A percentile compares a stretch with the other conserved stretches of the same genome.
phyloP scores from a whole-genome alignment of 345 rosid species.

The Citrus unshiu region DNA sequence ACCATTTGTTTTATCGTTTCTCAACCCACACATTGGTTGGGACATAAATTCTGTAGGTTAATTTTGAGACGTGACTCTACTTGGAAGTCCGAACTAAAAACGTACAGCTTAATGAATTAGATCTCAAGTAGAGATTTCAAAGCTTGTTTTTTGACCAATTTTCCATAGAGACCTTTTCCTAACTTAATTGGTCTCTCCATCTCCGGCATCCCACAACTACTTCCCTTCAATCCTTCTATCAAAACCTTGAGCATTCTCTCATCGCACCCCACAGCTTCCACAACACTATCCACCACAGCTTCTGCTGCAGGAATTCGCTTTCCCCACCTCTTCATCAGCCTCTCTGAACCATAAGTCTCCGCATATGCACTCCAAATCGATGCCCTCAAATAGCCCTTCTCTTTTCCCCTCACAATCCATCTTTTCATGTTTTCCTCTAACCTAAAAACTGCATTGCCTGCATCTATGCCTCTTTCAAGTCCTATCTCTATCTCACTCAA shows the following conservation, averaged over 20 bases:
- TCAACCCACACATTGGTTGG: too few species aligned
- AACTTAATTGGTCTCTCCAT: slow-evolving; percentile 49
- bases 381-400: slow-evolving; percentile 74
- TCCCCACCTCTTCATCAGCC: slow-evolving; percentile 61
- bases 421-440: slow-evolving; percentile 75
- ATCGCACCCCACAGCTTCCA: slow-evolving; percentile 61
- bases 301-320: slow-evolving; percentile 57
- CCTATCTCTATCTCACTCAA: slow-evolving; percentile 50
- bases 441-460: slow-evolving; percentile 44
- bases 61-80: too few species aligned
- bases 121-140: slow-evolving; percentile 52
- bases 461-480: slow-evolving; percentile 56
- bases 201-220: slow-evolving; percentile 31
- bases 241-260: slow-evolving; percentile 55
- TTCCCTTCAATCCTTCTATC: slow-evolving; percentile 42
- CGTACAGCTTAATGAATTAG: not conserved
- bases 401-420: slow-evolving; percentile 66
- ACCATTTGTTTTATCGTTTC: too few species aligned
- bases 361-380: slow-evolving; percentile 69
- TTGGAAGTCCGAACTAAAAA: too few species aligned
- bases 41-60: too few species aligned
- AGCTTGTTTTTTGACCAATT: slow-evolving; percentile 69
- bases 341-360: slow-evolving; percentile 53
- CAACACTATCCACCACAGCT: slow-evolving; percentile 46
- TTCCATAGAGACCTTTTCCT: slow-evolving; percentile 72